Percentiles rank a stretch among this genome's conserved stretches.
These are phyloP conservation scores for Phytomonas francai DNA, from an alignment of 208 protist species.

Conservation along the genomic window DNA sequence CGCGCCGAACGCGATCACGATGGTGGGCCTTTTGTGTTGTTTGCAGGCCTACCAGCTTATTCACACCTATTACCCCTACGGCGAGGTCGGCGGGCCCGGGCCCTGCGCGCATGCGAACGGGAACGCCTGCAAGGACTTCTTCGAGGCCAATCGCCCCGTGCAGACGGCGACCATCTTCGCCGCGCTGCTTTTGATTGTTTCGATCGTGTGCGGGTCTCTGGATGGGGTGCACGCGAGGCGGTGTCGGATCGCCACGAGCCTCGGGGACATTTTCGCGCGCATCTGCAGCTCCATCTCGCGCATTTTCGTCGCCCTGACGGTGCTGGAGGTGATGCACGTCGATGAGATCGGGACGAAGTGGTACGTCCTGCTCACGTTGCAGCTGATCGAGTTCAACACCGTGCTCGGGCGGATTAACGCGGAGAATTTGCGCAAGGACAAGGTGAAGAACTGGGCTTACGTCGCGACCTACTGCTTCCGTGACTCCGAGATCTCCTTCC, in stretches of 20 bases:
- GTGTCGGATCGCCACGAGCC: slow-evolving; percentile 59
- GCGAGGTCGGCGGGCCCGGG: background rate
- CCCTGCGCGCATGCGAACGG: background rate
- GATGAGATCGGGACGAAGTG: slow-evolving; percentile 53
- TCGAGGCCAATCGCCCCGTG: slow-evolving; percentile 30
- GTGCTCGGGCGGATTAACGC: slow-evolving; percentile 81
- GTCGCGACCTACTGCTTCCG: slow-evolving; percentile 69
- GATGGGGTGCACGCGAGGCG: slow-evolving; percentile 82
- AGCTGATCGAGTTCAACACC: slow-evolving; percentile 81
- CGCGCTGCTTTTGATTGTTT: slow-evolving; percentile 47
- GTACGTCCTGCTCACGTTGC: slow-evolving; percentile 66
- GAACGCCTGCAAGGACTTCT: slow-evolving; percentile 34
- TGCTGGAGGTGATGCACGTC: slow-evolving; percentile 70
- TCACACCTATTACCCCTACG: slow-evolving; percentile 52
- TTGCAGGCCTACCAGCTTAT: slow-evolving; percentile 86
- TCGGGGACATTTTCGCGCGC: slow-evolving; percentile 86
- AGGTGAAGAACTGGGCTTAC: slow-evolving; percentile 75
- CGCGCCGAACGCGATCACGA: slow-evolving; percentile 87
- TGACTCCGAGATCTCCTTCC: slow-evolving; percentile 68
- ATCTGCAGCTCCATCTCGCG: slow-evolving; percentile 65
- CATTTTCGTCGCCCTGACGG: slow-evolving; percentile 75
- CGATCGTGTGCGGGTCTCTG: slow-evolving; percentile 58
- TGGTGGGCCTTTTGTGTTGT: slow-evolving; percentile 64
- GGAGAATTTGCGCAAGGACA: slow-evolving; percentile 59
- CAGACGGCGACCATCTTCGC: slow-evolving; percentile 62